These are phyloP conservation scores for Boletus rubescentipes DNA, from an alignment of 768 basidiomycete genomes.

Conservation along the genomic window DNA sequence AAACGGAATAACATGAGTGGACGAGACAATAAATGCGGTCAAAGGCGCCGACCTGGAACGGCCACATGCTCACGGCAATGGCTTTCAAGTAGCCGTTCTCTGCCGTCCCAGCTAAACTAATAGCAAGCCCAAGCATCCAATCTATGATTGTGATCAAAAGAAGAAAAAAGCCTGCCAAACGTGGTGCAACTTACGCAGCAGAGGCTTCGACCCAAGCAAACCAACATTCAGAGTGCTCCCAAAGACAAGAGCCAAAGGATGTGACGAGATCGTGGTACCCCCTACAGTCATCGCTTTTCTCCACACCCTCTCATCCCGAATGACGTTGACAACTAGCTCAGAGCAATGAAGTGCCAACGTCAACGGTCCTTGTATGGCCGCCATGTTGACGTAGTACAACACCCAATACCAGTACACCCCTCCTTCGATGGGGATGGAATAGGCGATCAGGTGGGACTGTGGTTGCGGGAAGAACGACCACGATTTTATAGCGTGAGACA, in stretches of 20 bases:
- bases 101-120: constrained; percentile 18
- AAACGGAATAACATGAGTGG: neutral
- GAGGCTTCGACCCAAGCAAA: constrained; percentile 22
- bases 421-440: constrained; percentile 20
- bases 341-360: constrained; percentile 30
- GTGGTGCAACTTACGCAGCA: constrained; percentile 26
- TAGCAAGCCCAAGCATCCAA: constrained; percentile 34
- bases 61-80: constrained; percentile 27
- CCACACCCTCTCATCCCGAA: constrained; percentile 30
- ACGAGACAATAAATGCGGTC: neutral
- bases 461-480: constrained; percentile 30
- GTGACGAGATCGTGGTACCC: constrained; percentile 16
- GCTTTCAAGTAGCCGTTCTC: constrained; percentile 6
- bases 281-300: constrained; percentile 17
- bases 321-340: constrained; percentile 29
- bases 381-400: constrained; percentile 26
- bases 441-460: constrained; percentile 19
- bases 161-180: neutral
- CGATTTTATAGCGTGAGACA: constrained; percentile 1
- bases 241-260: constrained; percentile 26
- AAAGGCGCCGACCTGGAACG: constrained; percentile 19
- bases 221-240: constrained; percentile 16
- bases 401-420: constrained; percentile 25
- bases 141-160: constrained; percentile 14
- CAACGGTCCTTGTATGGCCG: constrained; percentile 27